A percentile compares a stretch with the other conserved stretches of the same genome.
These are phyloP conservation scores for Penicillium atrosanguineum DNA, from an alignment of 495 filamentous ascomycete species.

Conservation along the genomic window DNA sequence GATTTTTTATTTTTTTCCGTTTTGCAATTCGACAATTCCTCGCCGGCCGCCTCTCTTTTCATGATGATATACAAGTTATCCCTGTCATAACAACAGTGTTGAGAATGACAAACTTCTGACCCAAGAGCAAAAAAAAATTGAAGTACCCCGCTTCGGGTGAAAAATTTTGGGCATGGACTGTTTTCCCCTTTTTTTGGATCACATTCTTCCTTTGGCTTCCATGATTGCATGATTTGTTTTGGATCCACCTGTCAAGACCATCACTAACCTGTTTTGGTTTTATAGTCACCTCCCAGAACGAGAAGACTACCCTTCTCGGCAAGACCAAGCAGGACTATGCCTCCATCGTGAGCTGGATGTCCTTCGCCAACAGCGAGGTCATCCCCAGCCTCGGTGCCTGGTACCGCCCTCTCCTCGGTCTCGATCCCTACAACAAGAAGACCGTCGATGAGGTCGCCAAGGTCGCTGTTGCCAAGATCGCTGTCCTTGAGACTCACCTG, in stretches of 20 bases:
- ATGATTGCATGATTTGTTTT: constrained; percentile 19
- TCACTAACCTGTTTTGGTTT: constrained; percentile 28
- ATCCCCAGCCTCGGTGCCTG: constrained; percentile 71
- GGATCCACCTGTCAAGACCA: constrained; percentile 14
- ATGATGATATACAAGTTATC: constrained; percentile 98
- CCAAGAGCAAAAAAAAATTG: constrained; percentile 20
- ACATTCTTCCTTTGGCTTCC: constrained; percentile 16
- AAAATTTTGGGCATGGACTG: constrained; percentile 18
- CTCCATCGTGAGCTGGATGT: constrained; percentile 96
- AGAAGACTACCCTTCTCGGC: constrained; percentile 97
- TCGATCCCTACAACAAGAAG: constrained; percentile 96
- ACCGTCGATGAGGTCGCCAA: constrained; percentile 74
- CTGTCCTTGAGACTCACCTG: constrained; percentile 81
- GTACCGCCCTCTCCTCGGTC: constrained; percentile 86
- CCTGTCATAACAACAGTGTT: constrained; percentile 95
- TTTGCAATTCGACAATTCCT: neutral
- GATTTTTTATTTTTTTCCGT: constrained; percentile 8
- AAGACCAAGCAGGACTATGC: constrained; percentile 99
- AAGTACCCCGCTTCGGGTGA: constrained; percentile 35
- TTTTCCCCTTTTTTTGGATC: constrained; percentile 11
- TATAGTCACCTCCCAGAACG: constrained; percentile 96
- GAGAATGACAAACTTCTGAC: constrained; percentile 70
- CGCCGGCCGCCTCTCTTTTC: constrained; percentile 11
- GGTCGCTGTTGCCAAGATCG: constrained; percentile 60
- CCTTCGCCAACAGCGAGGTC: constrained; percentile 83